Conservation (phyloP, 257 asterid genomes). For the Cordia subcordata region DNA sequence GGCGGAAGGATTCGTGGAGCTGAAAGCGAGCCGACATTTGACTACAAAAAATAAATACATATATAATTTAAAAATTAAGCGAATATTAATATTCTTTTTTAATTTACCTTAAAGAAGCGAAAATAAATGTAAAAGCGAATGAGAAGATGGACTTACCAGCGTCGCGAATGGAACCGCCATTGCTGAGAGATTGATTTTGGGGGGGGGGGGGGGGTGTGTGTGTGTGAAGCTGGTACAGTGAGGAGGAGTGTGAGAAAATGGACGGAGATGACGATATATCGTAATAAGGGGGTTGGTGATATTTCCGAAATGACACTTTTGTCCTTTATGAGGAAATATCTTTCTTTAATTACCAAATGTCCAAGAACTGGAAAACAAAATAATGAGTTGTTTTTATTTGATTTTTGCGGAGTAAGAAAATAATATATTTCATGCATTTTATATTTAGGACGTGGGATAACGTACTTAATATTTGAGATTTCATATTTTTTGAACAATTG, state of each 20-base stretch:
- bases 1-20: constrained; percentile 35
- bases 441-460: no score
- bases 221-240: constrained; percentile 13
- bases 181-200: background rate
- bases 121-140: background rate
- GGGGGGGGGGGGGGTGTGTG: constrained; percentile 9
- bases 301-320: background rate
- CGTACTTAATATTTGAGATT: no score
- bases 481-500: no score
- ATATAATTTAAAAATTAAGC: background rate
- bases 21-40: constrained; percentile 53
- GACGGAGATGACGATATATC: background rate
- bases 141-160: constrained; percentile 23
- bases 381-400: no score
- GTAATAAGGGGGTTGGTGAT: background rate
- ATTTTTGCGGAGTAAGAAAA: no score
- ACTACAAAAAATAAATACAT: constrained; percentile 34
- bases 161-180: constrained; percentile 67
- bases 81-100: background rate
- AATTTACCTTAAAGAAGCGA: background rate
- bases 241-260: constrained; percentile 4
- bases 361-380: background rate
- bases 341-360: background rate
- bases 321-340: no score
- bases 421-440: no score